phyloP scores from a whole-genome alignment of 192 early-diverging fungal species.

The Linnemannia zychae region DNA sequence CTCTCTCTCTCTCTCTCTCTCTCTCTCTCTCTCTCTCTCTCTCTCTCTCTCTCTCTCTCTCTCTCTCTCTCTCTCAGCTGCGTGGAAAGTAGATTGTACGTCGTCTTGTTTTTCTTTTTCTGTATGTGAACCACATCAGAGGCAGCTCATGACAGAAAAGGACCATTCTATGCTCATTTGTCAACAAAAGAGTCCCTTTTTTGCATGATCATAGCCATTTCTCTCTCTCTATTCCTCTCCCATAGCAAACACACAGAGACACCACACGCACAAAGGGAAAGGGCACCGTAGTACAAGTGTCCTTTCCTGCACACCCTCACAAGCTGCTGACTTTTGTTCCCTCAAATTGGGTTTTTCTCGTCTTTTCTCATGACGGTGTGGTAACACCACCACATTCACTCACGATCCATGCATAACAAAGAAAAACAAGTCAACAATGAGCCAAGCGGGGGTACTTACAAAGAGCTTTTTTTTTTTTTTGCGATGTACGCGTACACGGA shows the following conservation, averaged over 20 bases:
- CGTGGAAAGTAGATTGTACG: background rate
- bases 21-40: background rate
- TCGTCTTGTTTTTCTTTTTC: background rate
- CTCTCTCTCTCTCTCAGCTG: background rate
- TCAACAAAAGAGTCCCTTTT: background rate
- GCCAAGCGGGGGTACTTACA: background rate
- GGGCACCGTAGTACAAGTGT: background rate
- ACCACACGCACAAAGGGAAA: background rate
- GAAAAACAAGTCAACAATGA: too few species aligned
- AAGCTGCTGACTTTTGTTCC: background rate
- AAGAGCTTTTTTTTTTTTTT: background rate
- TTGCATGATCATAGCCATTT: background rate
- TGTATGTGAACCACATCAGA: background rate
- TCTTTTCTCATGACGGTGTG: background rate
- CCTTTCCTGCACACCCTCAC: background rate
- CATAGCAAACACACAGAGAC: background rate
- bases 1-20: background rate
- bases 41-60: background rate
- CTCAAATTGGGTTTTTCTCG: background rate
- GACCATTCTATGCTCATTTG: background rate
- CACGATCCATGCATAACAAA: background rate
- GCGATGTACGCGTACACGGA: background rate
- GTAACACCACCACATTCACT: conserved; percentile 5
- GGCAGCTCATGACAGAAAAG: background rate
- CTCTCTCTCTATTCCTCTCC: background rate